Evolutionary conservation across 2,329 filamentous ascomycete species (phyloP).

Genomic region (Coniochaeta sp.): DNA sequence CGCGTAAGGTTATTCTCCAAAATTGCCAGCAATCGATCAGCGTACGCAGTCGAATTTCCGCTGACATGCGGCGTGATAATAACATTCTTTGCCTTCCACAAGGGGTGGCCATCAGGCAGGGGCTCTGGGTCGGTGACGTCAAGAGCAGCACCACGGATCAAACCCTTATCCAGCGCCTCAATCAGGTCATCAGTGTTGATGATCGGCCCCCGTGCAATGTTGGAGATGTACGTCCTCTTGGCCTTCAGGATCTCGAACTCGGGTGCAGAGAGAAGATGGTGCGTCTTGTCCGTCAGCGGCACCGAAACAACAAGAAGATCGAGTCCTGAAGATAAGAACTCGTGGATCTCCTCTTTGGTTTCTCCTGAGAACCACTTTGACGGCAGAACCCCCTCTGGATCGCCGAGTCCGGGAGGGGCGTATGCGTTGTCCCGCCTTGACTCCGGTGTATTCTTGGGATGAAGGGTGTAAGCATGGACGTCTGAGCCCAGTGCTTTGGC

Average conservation of each 20-base stretch:
- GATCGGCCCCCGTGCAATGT: conserved; percentile 58
- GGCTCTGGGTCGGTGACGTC: conserved; percentile 79
- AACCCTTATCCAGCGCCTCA: conserved; percentile 41
- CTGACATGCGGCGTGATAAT: conserved; percentile 51
- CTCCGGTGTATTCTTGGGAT: conserved; percentile 57
- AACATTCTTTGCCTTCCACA: conserved; percentile 65
- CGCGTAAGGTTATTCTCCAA: conserved; percentile 31
- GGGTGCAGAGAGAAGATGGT: conserved; percentile 38
- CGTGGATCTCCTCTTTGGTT: conserved; percentile 33
- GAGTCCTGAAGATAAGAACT: conserved; percentile 41
- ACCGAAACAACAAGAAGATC: conserved; percentile 45
- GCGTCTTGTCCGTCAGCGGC: conserved; percentile 41
- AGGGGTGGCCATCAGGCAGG: conserved; percentile 55
- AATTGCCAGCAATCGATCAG: conserved; percentile 31
- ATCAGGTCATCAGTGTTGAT: conserved; percentile 50
- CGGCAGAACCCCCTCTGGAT: conserved; percentile 40
- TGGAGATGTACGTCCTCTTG: conserved; percentile 54
- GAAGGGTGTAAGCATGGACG: conserved; percentile 68
- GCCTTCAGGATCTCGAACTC: conserved; percentile 39
- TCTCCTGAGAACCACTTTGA: conserved; percentile 42
- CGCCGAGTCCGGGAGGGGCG: conserved; percentile 58
- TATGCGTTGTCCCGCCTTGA: conserved; percentile 58
- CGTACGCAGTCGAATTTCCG: conserved; percentile 30
- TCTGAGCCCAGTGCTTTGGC: conserved; percentile 61
- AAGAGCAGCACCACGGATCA: conserved; percentile 57